Evolutionary conservation across 2,329 filamentous ascomycete genomes (phyloP).

Genomic region (Venturia nashicola): DNA sequence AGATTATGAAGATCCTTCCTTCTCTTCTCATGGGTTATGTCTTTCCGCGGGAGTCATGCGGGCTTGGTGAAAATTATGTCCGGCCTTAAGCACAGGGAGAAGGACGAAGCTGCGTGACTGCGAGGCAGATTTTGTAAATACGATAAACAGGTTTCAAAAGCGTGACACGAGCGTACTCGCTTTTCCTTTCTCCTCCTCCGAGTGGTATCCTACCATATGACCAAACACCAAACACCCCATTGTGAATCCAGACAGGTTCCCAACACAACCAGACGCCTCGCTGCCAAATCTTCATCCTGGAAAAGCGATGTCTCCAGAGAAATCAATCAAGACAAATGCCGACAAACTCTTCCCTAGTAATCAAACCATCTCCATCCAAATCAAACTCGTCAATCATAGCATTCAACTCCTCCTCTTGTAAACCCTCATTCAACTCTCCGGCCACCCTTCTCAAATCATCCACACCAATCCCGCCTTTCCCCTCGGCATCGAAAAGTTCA

Average conservation of each 20-base stretch:
- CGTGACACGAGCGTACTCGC: neutral
- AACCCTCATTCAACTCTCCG: constrained; percentile 78
- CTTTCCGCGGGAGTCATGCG: neutral
- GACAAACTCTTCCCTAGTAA: constrained; percentile 51
- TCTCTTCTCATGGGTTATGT: too few species aligned
- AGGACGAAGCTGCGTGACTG: neutral
- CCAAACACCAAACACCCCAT: neutral
- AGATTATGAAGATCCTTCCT: too few species aligned
- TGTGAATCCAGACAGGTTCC: neutral
- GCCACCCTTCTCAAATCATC: constrained; percentile 81
- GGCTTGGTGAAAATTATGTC: neutral
- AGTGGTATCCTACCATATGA: neutral
- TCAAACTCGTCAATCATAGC: constrained; percentile 99
- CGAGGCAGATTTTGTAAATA: neutral
- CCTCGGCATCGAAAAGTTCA: constrained; percentile 81
- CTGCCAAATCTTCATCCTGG: neutral
- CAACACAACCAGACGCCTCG: neutral
- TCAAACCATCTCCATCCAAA: constrained; percentile 77
- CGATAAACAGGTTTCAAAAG: neutral
- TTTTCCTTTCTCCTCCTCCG: neutral
- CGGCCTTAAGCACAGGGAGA: neutral
- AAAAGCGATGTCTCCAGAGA: neutral
- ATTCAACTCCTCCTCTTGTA: constrained; percentile 83
- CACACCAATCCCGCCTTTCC: constrained; percentile 81
- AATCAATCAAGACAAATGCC: constrained; percentile 44